phyloP scores from a whole-genome alignment of 495 filamentous ascomycete genomes.

The Bathelium albidoporum region DNA sequence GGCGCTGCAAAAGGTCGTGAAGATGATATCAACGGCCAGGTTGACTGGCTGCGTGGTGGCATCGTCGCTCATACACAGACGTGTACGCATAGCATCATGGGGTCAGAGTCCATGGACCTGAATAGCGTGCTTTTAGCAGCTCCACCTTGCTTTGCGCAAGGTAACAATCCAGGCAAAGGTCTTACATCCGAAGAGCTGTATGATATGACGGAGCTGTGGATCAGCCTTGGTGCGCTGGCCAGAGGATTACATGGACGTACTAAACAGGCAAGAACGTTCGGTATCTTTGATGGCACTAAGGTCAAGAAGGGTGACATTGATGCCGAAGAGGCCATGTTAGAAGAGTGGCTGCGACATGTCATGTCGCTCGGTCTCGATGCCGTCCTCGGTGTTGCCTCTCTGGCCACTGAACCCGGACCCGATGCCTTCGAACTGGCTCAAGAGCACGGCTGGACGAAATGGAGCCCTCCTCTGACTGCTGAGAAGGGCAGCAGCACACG shows the following conservation, averaged over 20 bases:
- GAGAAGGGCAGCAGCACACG: slow-evolving; percentile 32
- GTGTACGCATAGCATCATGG: slow-evolving; percentile 27
- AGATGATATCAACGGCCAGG: slow-evolving; percentile 51
- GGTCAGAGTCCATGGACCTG: slow-evolving; percentile 42
- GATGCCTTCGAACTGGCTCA: slow-evolving; percentile 44
- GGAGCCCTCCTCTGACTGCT: slow-evolving; percentile 37
- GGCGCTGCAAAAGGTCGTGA: slow-evolving; percentile 49
- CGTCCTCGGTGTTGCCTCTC: slow-evolving; percentile 45
- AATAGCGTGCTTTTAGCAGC: slow-evolving; percentile 47
- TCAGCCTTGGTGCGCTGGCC: slow-evolving; percentile 47
- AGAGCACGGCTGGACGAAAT: slow-evolving; percentile 45
- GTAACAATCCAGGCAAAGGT: slow-evolving; percentile 42
- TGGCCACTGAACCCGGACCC: slow-evolving; percentile 28
- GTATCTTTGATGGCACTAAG: slow-evolving; percentile 44
- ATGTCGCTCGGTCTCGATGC: slow-evolving; percentile 50
- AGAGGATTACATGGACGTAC: slow-evolving; percentile 48
- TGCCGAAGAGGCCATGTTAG: slow-evolving; percentile 46
- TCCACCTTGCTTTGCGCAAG: slow-evolving; percentile 47
- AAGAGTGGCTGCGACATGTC: slow-evolving; percentile 55
- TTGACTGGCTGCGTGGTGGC: slow-evolving; percentile 57
- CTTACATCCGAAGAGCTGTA: slow-evolving; percentile 48
- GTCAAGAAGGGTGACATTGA: slow-evolving; percentile 39
- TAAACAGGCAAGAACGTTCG: slow-evolving; percentile 43
- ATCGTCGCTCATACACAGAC: slow-evolving; percentile 36
- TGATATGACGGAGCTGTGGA: slow-evolving; percentile 61